A percentile compares a stretch with the other conserved stretches of the same genome.
Evolutionary conservation across 2,329 filamentous ascomycete genomes (phyloP).

Genomic region (Trichophyton schoenleinii): DNA sequence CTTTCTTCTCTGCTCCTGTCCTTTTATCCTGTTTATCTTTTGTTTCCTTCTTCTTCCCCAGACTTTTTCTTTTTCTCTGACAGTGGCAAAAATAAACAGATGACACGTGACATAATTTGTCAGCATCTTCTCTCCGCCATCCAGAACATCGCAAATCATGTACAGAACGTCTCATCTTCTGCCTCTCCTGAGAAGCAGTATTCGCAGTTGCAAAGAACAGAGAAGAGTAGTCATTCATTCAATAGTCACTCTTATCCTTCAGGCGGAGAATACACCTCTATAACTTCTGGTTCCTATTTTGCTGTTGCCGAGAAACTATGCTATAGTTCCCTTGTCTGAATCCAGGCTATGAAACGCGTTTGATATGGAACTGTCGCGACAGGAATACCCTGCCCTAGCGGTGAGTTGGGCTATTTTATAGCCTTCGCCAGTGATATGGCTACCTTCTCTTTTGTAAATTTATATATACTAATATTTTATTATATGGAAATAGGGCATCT

Average conservation of each 20-base stretch:
- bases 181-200: neutral
- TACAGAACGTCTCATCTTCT: neutral
- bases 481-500: constrained; percentile 47
- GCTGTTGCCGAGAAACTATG: neutral
- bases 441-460: neutral
- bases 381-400: constrained; percentile 90
- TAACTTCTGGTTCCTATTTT: neutral
- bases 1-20: neutral
- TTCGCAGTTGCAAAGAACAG: neutral
- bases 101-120: neutral
- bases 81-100: neutral
- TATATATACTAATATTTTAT: neutral
- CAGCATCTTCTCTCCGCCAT: neutral
- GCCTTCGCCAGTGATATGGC: neutral
- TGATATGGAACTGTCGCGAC: constrained; percentile 62
- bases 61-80: neutral
- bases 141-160: neutral
- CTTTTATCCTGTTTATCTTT: neutral
- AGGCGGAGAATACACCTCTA: neutral
- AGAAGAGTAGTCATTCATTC: constrained; percentile 4
- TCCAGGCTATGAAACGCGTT: neutral
- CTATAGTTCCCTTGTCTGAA: neutral
- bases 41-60: neutral
- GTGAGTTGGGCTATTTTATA: constrained; percentile 43
- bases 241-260: neutral